Evolutionary conservation across 495 filamentous ascomycete genomes (phyloP).

Genomic region (Ramalina intermedia): DNA sequence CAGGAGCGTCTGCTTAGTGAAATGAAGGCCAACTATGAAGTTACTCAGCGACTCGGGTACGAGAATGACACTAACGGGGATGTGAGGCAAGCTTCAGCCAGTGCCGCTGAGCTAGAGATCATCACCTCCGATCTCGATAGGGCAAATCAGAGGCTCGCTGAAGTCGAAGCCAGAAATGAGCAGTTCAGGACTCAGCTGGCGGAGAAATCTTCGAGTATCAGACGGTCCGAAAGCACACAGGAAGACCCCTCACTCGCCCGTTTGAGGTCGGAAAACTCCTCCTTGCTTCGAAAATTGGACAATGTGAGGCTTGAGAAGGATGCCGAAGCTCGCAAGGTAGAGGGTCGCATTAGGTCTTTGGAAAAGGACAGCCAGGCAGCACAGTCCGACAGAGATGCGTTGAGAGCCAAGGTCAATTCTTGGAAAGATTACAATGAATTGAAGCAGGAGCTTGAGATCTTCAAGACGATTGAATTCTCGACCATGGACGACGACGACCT

Average conservation of each 20-base stretch:
- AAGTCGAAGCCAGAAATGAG: slow-evolving; percentile 90
- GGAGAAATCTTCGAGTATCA: slow-evolving; percentile 64
- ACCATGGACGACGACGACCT: slow-evolving; percentile 72
- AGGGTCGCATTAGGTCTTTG: slow-evolving; percentile 35
- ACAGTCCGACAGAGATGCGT: slow-evolving; percentile 51
- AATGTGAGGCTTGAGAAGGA: slow-evolving; percentile 69
- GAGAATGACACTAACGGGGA: slow-evolving; percentile 45
- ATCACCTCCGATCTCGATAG: slow-evolving; percentile 81
- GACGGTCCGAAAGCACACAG: slow-evolving; percentile 46
- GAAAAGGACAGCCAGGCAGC: slow-evolving; percentile 59
- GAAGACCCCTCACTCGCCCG: slow-evolving; percentile 81
- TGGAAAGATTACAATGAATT: slow-evolving; percentile 94
- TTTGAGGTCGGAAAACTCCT: slow-evolving; percentile 81
- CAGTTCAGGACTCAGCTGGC: slow-evolving; percentile 81
- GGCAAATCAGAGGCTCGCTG: slow-evolving; percentile 71
- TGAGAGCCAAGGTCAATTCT: slow-evolving; percentile 69
- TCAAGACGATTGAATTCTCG: slow-evolving; percentile 95
- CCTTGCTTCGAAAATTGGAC: slow-evolving; percentile 75
- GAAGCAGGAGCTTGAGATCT: slow-evolving; percentile 85
- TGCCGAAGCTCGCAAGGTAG: slow-evolving; percentile 46
- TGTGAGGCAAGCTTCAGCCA: slow-evolving; percentile 42
- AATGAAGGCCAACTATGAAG: slow-evolving; percentile 92
- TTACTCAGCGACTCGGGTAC: slow-evolving; percentile 74
- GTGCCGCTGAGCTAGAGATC: slow-evolving; percentile 85
- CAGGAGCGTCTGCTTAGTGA: slow-evolving; percentile 88